Conservation (phyloP, 2,329 filamentous ascomycete species). For the Fusarium illudens region DNA sequence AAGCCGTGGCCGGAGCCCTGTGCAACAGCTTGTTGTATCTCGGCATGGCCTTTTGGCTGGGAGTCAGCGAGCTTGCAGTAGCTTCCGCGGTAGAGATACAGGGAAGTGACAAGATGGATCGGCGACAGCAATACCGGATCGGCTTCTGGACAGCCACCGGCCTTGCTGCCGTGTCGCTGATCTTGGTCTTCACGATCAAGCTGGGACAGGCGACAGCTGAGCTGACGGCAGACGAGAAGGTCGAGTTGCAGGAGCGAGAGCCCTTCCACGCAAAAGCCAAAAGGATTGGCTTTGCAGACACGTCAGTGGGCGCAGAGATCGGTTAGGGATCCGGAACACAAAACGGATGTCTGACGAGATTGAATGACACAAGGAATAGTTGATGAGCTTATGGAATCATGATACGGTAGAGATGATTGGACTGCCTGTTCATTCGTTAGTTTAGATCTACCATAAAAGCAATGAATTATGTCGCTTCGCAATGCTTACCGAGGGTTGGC, state of each 20-base stretch:
- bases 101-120: slow-evolving; percentile 46
- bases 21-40: slow-evolving; percentile 76
- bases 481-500: not conserved
- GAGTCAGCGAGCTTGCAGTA: slow-evolving; percentile 71
- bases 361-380: not conserved
- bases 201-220: slow-evolving; percentile 64
- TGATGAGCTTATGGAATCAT: not conserved
- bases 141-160: slow-evolving; percentile 73
- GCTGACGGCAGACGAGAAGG: slow-evolving; percentile 65
- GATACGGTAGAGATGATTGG: not conserved
- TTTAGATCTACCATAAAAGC: not conserved
- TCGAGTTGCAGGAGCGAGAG: slow-evolving; percentile 31
- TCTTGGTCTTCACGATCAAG: slow-evolving; percentile 64
- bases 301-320: not conserved
- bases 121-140: slow-evolving; percentile 65
- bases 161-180: slow-evolving; percentile 60
- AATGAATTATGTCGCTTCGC: not conserved
- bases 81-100: slow-evolving; percentile 53
- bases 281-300: not conserved
- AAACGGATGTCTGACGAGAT: not conserved
- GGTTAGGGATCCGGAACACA: not conserved
- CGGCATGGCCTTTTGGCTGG: slow-evolving; percentile 76
- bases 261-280: not conserved
- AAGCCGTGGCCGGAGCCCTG: slow-evolving; percentile 75
- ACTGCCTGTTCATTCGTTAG: not conserved